These are phyloP conservation scores for Castanospermum australe DNA, from an alignment of 306 rosid genomes.

Conservation along the genomic window DNA sequence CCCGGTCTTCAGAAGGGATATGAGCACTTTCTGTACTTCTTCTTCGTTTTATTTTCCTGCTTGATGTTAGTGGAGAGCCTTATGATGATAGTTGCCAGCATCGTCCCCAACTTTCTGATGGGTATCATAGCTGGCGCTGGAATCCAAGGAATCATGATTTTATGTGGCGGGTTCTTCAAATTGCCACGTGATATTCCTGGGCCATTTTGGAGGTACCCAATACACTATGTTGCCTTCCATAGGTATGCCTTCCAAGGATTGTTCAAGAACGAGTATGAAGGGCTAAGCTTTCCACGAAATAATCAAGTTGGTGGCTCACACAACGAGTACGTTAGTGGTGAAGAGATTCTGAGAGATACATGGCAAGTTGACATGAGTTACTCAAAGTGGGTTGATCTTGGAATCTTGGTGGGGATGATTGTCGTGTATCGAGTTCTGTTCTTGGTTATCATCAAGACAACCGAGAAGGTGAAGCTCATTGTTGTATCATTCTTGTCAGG, in stretches of 20 bases:
- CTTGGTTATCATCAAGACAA: constrained; percentile 43
- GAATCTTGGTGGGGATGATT: constrained; percentile 51
- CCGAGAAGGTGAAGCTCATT: constrained; percentile 43
- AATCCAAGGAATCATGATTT: constrained; percentile 63
- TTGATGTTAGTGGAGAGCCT: constrained; percentile 72
- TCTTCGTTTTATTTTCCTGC: constrained; percentile 37
- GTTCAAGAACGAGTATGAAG: constrained; percentile 68
- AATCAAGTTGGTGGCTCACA: not conserved
- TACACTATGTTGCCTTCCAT: constrained; percentile 58
- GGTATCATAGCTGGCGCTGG: constrained; percentile 79
- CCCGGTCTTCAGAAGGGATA: constrained; percentile 52
- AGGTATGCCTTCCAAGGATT: constrained; percentile 63
- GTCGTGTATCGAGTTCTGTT: constrained; percentile 50
- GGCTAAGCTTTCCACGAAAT: constrained; percentile 21
- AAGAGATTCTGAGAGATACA: constrained; percentile 35
- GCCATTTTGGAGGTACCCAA: constrained; percentile 62
- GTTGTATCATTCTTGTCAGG: not conserved
- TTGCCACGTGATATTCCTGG: constrained; percentile 54
- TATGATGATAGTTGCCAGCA: constrained; percentile 73
- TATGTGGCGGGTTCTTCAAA: constrained; percentile 57
- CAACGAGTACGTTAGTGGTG: constrained; percentile 32
- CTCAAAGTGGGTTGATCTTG: constrained; percentile 79
- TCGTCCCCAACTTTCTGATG: constrained; percentile 74
- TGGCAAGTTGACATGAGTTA: constrained; percentile 49
- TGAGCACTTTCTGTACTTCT: constrained; percentile 46